Evolutionary conservation across 176 grass and related monocot genomes (phyloP), one percentile per base, ranked within the genome.

Genomic region (Lolium perenne): DNA sequence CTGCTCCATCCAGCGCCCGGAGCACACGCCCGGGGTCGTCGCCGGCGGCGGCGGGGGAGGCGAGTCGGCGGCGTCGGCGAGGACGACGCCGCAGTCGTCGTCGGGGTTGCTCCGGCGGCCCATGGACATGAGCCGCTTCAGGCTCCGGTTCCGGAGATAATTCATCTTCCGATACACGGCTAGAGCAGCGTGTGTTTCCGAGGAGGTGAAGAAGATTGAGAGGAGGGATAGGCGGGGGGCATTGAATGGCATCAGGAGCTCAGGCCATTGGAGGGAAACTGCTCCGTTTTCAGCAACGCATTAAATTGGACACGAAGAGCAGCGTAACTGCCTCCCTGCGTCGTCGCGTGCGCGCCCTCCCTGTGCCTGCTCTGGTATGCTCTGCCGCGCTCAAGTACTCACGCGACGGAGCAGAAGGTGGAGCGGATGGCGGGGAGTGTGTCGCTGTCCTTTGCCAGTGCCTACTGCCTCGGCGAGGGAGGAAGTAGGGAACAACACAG

Each of bases 381-480:
- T 35, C 32, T 35, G 32, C 32, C 10, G 13, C 26, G 38, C 11
- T 43, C 58, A 16, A 35, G 59, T 46, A 60, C 79, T 45, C 79
- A 65, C 8, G 69, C 20, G 14, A 8, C 32, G 32, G 18, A 38
- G 60, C 13, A 7, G 29, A 7, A 40, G 51, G 6, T 13, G 38
- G 78, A 14, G 32, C 15, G 23, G 54, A 56, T 29, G 80, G 38
- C 14, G 20, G 18, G 15, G 15, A 18, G 23, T 23, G 53, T 41
- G 84, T 79, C 89, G 73, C 89, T 79, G 74, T 80, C 84, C 75
- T 29, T 29, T 65, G 80, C 13, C 84, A 89, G 69, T 89, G 87
- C 62, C 80, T 23, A 35, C 32, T 35, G 32, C 32, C 32, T 43
- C 41, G 23, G 74, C 81, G 63, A 63, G 47, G 78, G 62, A 63